These are phyloP conservation scores for Nicotiana otophora DNA, from an alignment of 257 asterid species.

Conservation along the genomic window DNA sequence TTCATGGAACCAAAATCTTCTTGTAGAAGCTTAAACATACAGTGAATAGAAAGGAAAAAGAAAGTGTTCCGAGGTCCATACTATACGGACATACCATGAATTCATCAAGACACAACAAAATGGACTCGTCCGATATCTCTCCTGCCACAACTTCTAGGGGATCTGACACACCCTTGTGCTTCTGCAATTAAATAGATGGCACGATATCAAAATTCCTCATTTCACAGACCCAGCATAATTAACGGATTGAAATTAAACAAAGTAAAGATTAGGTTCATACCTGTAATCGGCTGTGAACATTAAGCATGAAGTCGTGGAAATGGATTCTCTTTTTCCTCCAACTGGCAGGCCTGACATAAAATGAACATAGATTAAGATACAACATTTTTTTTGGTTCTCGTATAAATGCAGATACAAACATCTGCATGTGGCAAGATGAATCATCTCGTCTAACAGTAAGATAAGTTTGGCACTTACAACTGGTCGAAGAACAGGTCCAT, in stretches of 20 bases:
- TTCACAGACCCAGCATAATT: background rate
- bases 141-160: slow-evolving; percentile 93
- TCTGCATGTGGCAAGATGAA: background rate
- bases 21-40: background rate
- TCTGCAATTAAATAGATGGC: slow-evolving; percentile 41
- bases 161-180: slow-evolving; percentile 83
- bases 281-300: slow-evolving; percentile 84
- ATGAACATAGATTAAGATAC: background rate
- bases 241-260: background rate
- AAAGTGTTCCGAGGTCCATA: background rate
- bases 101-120: slow-evolving; percentile 87
- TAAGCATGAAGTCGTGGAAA: slow-evolving; percentile 93
- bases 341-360: slow-evolving; percentile 53
- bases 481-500: slow-evolving; percentile 82
- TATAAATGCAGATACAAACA: background rate
- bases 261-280: slow-evolving; percentile 29
- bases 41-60: background rate
- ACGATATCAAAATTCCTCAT: background rate
- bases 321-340: slow-evolving; percentile 98
- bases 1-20: background rate
- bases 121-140: slow-evolving; percentile 78
- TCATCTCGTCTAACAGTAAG: background rate
- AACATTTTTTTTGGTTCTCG: background rate
- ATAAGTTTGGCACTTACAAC: slow-evolving; percentile 39
- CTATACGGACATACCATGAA: slow-evolving; percentile 55